Base-by-base conservation (phyloP, 225 moss, liverwort and hornwort species). In the Pseudoscleropodium purum region DNA sequence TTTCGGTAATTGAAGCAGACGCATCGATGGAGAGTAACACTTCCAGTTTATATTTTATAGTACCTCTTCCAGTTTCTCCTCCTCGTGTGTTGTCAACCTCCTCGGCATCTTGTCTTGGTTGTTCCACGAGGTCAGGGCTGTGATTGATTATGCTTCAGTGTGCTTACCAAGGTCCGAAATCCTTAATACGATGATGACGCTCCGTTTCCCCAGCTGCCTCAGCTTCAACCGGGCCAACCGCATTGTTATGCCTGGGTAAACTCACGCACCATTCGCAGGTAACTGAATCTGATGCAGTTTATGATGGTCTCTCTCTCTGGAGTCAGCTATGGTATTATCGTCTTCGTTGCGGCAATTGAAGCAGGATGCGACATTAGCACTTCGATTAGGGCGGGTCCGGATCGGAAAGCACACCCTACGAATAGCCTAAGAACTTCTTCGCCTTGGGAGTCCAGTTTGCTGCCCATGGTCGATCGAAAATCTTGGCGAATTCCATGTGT, bases 401-500 rank as follows among this genome's bases (percentile, higher is more conserved):
- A 51, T 89, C 69, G n/a, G 69, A 61, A 69, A 76, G 85, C 86
- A 6, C 8, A 37, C 56, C 29, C 77, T 88, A 93, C 86, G 84
- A 86, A 8, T 88, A 89, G 30, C 90, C 92, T 85, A 93, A 86
- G 73, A 83, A 92, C 54, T 91, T 93, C 87, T 92, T 93, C 60
- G 89, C 93, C 79, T 93, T 92, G 5, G 92, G 90, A 86, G 90
- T 90, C 93, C 93, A 93, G 57, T 92, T 80, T 24, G 92, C 92
- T 79, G 93, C 93, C 93, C 93, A 93, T 7, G 92, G 92, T 61
- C 87, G 76, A 52, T 92, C 92, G 56, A 92, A 94, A 84, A 92
- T 91, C 90, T 88, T 72, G 36, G 94, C 94, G 82, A 94, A 94
- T 85, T 91, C 92, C 92, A 91, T 94, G 88, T 92, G 92, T 17